Base-by-base conservation (phyloP, 768 basidiomycete genomes). In the Atractiella rhizophila region DNA sequence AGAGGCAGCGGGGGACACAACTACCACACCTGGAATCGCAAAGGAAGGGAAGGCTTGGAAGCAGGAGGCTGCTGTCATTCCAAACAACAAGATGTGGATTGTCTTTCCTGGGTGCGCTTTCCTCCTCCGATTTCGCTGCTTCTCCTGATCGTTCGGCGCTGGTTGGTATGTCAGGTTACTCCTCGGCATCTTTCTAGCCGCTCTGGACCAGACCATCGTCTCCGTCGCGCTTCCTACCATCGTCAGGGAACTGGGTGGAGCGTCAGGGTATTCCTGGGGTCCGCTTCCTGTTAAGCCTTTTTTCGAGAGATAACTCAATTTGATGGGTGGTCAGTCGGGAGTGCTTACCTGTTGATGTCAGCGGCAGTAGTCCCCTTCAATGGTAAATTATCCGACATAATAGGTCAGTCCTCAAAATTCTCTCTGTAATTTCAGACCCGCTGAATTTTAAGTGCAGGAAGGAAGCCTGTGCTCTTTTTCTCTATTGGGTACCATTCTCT, bases 401-500 rank as follows among this genome's bases (percentile, higher is more conserved):
- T 39, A n/a, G n/a, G n/a, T n/a, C n/a, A n/a, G n/a, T n/a, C n/a
- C n/a, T n/a, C n/a, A n/a, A n/a, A n/a, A n/a, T n/a, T n/a, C n/a
- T n/a, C n/a, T n/a, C n/a, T n/a, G n/a, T n/a, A n/a, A n/a, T n/a
- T 63, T 16, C 37, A 28, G 37, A 4, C 23, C 31, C 19, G n/a
- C 10, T 28, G 28, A 6, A 37, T 19, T 16, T 41, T 12, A 18
- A 40, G n/a, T 45, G 36, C 20, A 32, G 41, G 3, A 42, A 41
- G 18, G 32, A 40, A 13, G 41, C 39, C 18, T 30, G 35, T 29
- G 26, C 35, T 18, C 10, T 48, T 64, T 71, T 72, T 10, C 64
- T 77, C 21, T 83, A 82, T 53, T 70, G 71, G 1, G 62, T 80
- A 19, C 62, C 82, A 1, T 77, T 73, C 48, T 49, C 67, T 0